phyloP scores from a whole-genome alignment of 208 protist species.

The Herpetomonas samuelpessoai region DNA sequence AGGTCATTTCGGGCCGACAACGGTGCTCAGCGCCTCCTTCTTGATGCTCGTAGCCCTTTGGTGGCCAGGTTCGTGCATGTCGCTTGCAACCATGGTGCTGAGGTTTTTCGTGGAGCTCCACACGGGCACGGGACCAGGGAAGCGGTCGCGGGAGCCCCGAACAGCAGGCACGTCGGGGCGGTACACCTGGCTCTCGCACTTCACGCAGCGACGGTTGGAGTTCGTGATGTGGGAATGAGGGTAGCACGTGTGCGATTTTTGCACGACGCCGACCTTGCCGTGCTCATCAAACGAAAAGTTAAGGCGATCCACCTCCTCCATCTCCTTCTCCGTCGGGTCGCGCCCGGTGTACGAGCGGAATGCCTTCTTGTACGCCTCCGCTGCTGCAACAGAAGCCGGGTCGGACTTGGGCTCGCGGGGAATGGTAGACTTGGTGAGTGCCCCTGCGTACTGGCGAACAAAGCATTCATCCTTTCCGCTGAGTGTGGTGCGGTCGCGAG shows the following conservation, averaged over 20 bases:
- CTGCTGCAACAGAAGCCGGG: conserved; percentile 29
- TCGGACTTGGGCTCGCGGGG: conserved; percentile 32
- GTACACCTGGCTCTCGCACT: conserved; percentile 71
- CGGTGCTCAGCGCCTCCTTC: conserved; percentile 8
- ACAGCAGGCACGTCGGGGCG: conserved; percentile 53
- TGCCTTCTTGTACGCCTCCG: conserved; percentile 67
- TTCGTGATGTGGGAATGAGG: conserved; percentile 77
- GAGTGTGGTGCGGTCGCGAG: conserved; percentile 44
- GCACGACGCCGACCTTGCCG: conserved; percentile 68
- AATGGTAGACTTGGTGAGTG: conserved; percentile 31
- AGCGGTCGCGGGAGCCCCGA: conserved; percentile 63
- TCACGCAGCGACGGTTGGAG: conserved; percentile 31
- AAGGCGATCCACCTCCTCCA: conserved; percentile 67
- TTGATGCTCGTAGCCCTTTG: conserved; percentile 39
- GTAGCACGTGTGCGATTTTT: conserved; percentile 78
- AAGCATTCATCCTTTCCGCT: conserved; percentile 75
- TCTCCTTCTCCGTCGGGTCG: conserved; percentile 63
- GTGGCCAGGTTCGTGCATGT: conserved; percentile 62
- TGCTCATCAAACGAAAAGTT: conserved; percentile 73
- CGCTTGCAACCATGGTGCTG: conserved; percentile 48
- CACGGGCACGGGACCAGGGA: conserved; percentile 78
- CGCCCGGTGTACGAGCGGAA: conserved; percentile 71
- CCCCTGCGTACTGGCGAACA: conserved; percentile 77
- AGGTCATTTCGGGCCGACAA: conserved; percentile 11
- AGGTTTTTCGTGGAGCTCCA: conserved; percentile 83